phyloP scores from a whole-genome alignment of 257 asterid species.

The Solanum appendiculatum region DNA sequence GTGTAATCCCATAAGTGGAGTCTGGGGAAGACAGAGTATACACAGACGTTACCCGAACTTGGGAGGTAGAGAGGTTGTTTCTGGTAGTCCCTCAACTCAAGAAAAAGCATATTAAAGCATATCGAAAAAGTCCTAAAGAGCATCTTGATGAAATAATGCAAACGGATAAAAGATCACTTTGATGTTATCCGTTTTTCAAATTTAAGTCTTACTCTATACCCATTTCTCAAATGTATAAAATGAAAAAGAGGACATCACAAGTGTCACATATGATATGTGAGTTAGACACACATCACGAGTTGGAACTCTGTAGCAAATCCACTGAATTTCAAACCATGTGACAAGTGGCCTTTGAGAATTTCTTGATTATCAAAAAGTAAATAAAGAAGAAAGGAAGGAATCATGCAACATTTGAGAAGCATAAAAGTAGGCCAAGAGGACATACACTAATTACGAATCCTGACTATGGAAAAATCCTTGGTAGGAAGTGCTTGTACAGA shows the following conservation, averaged over 20 bases:
- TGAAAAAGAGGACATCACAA: not conserved
- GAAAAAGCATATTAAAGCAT: too few relatives aligned
- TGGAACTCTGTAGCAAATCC: too few relatives aligned
- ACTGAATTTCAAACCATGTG: not conserved
- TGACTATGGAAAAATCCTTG: too few relatives aligned
- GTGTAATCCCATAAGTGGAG: not conserved
- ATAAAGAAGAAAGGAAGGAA: too few relatives aligned
- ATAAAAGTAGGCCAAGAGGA: too few relatives aligned
- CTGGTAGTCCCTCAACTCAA: too few relatives aligned
- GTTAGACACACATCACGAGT: not conserved
- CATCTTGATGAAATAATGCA: not conserved
- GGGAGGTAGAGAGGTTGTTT: not conserved
- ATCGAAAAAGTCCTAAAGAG: not conserved
- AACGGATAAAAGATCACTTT: not conserved
- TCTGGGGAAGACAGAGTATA: not conserved
- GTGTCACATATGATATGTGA: not conserved
- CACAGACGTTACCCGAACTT: not conserved
- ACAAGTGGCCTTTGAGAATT: not conserved
- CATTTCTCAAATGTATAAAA: not conserved
- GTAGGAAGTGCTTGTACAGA: too few relatives aligned
- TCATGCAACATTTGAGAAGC: too few relatives aligned
- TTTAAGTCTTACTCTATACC: not conserved
- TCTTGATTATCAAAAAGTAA: not conserved
- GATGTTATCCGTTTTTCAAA: not conserved
- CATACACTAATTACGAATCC: too few relatives aligned